Percentiles rank a stretch among this genome's conserved stretches.
Evolutionary conservation across 2,329 filamentous ascomycete genomes (phyloP).

Genomic region (Magnaporthiopsis incrustans): DNA sequence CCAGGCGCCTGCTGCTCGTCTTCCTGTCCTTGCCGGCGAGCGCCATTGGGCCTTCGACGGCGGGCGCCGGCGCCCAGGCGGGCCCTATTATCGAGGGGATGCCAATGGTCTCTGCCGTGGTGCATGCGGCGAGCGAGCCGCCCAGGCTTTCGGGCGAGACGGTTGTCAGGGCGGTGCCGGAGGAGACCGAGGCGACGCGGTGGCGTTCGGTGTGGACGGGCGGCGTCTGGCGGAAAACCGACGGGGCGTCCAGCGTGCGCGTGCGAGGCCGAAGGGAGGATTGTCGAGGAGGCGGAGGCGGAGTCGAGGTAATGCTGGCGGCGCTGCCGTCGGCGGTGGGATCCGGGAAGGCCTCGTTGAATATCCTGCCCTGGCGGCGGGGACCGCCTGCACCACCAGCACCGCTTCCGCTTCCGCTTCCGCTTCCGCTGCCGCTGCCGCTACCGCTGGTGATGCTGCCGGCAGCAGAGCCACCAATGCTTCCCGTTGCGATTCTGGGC

Average conservation of each 20-base stretch:
- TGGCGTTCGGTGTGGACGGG: slow-evolving; percentile 32
- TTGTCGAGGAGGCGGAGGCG: slow-evolving; percentile 29
- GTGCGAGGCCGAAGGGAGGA: slow-evolving; percentile 42
- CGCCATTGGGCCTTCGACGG: not conserved
- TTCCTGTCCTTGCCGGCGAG: slow-evolving; percentile 13
- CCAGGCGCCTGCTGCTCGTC: slow-evolving; percentile 35
- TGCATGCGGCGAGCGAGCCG: slow-evolving; percentile 28
- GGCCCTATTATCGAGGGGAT: slow-evolving; percentile 30
- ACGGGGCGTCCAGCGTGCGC: slow-evolving; percentile 47
- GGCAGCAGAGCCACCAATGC: not conserved
- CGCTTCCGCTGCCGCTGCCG: slow-evolving; percentile 8
- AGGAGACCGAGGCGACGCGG: slow-evolving; percentile 64
- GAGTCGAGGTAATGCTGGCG: slow-evolving; percentile 16
- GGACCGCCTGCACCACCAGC: slow-evolving; percentile 11
- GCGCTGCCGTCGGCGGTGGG: slow-evolving; percentile 28
- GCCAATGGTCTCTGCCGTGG: slow-evolving; percentile 33
- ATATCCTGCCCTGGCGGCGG: slow-evolving; percentile 51
- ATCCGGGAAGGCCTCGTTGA: slow-evolving; percentile 47
- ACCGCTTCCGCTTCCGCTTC: slow-evolving; percentile 11
- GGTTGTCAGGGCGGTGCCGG: slow-evolving; percentile 46
- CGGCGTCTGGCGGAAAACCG: slow-evolving; percentile 34
- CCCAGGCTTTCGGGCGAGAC: slow-evolving; percentile 37
- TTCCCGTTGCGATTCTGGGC: slow-evolving; percentile 20
- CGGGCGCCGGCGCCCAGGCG: slow-evolving; percentile 23
- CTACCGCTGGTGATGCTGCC: not conserved